Base-by-base conservation (phyloP, 108 stramenopile genomes). In the Stephanodiscus minutulus region DNA sequence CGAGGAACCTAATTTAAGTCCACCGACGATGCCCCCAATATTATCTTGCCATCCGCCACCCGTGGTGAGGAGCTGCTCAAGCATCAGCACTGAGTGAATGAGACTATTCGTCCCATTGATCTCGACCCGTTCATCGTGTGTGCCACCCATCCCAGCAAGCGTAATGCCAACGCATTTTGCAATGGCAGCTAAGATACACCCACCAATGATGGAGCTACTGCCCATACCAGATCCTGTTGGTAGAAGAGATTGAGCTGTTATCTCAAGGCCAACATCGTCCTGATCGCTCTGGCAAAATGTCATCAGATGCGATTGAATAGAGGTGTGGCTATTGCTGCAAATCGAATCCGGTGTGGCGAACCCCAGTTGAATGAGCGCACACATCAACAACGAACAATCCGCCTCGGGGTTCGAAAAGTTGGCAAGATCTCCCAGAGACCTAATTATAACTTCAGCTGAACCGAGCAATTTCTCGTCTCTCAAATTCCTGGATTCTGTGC, bases 11-110 rank as follows among this genome's bases (percentile, higher is more conserved):
- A 85, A 66, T 52, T 92, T 92, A n/a, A 86, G 68, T 0, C 88
- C 88, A 41, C 83, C 85, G 35, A 87, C 29, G 36, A 85, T 61
- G 9, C 91, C 92, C 25, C 88, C 76, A 27, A 92, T 87, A 70
- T 96, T 90, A 64, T 94, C 95, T 72, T 96, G 96, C 87, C 91
- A 96, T 36, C 96, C 96, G 28, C 96, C 96, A 5, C 91, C 93
- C 8, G 91, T 90, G 1, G 87, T 86, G 12, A 94, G 73, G 12
- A 90, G 50, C 64, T 94, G 91, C 65, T 96, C 96, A 11, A 94
- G 66, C 67, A 74, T 79, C 31, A 90, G 49, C 17, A 93, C 88
- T 15, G 66, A 72, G 44, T 86, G 54, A 10, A 96, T 52, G 7
- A 96, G 57, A 39, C 48, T 66, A 17, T 78, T 61, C 3, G 35